A percentile compares a stretch with the other conserved stretches of the same genome.
Evolutionary conservation across 1,284 basidiomycete genomes (phyloP).

Genomic region (Malassezia obtusa): DNA sequence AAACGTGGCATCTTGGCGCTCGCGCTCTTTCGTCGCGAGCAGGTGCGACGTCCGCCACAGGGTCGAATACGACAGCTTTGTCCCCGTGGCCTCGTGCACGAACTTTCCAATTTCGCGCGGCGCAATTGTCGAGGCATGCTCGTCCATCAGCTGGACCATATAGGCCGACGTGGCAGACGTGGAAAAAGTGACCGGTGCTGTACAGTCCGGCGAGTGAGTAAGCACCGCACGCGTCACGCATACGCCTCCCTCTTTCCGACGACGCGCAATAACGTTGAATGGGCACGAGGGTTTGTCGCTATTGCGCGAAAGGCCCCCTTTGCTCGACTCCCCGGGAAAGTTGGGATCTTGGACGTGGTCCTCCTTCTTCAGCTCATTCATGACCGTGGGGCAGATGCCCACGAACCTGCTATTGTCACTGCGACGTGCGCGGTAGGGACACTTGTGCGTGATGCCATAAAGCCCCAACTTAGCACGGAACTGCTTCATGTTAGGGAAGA

Average conservation of each 20-base stretch:
- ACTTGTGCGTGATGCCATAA: constrained; percentile 19
- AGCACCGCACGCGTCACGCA: constrained; percentile 16
- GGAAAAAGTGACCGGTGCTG: constrained; percentile 12
- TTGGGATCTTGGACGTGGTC: background rate
- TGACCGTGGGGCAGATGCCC: constrained; percentile 15
- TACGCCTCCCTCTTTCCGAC: constrained; percentile 17
- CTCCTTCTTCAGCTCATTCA: constrained; percentile 16
- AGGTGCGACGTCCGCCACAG: constrained; percentile 18
- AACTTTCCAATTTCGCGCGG: constrained; percentile 18
- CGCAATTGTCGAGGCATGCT: constrained; percentile 9
- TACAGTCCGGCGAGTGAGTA: constrained; percentile 8
- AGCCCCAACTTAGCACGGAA: constrained; percentile 14
- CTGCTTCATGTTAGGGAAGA: constrained; percentile 18
- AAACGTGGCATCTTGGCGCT: constrained; percentile 17
- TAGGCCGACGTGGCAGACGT: constrained; percentile 18
- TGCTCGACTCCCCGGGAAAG: background rate
- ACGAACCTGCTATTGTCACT: constrained; percentile 19
- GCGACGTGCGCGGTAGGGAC: constrained; percentile 16
- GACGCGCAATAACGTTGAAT: constrained; percentile 15
- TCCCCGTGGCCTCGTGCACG: constrained; percentile 17
- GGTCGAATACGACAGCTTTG: constrained; percentile 17
- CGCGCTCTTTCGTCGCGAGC: constrained; percentile 15
- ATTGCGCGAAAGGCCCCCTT: background rate
- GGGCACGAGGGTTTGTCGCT: background rate
- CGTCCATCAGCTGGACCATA: constrained; percentile 18